These are phyloP conservation scores for Carnegiea gigantea DNA, from an alignment of 179 eudicot species.

Conservation along the genomic window DNA sequence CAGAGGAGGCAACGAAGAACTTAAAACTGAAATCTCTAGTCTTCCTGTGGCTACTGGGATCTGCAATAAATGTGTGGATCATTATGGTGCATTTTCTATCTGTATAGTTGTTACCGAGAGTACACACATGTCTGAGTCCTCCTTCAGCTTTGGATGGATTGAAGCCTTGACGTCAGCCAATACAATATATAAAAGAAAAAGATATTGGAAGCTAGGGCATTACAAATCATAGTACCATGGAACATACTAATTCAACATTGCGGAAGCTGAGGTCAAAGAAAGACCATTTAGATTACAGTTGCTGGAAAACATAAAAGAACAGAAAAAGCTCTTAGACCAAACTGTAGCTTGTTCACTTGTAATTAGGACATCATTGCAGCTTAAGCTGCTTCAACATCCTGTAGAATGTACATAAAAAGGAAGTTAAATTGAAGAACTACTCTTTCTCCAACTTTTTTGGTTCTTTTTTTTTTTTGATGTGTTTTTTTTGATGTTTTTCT, in stretches of 20 bases:
- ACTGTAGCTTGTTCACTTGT: conserved; percentile 12
- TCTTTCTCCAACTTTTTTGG: neutral
- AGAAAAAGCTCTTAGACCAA: conserved; percentile 20
- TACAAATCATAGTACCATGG: conserved; percentile 4
- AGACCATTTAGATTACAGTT: conserved; percentile 25
- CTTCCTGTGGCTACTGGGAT: neutral
- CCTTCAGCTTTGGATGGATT: neutral
- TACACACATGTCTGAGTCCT: neutral
- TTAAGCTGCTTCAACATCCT: conserved; percentile 28
- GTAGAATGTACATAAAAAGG: conserved; percentile 17
- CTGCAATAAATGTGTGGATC: neutral
- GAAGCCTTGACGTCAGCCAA: neutral
- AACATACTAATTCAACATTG: conserved; percentile 28
- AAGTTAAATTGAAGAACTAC: conserved; percentile 3
- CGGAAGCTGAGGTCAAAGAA: conserved; percentile 17
- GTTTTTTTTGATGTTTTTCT: neutral
- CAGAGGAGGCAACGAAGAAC: neutral
- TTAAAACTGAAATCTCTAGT: neutral
- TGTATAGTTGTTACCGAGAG: neutral
- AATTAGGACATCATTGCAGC: conserved; percentile 21
- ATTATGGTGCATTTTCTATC: neutral
- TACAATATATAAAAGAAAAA: neutral
- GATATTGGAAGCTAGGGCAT: conserved; percentile 1
- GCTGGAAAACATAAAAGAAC: conserved; percentile 26
- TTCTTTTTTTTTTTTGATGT: neutral